Conservation (phyloP, 192 early-diverging fungal species). For the Umbelopsis ramanniana region DNA sequence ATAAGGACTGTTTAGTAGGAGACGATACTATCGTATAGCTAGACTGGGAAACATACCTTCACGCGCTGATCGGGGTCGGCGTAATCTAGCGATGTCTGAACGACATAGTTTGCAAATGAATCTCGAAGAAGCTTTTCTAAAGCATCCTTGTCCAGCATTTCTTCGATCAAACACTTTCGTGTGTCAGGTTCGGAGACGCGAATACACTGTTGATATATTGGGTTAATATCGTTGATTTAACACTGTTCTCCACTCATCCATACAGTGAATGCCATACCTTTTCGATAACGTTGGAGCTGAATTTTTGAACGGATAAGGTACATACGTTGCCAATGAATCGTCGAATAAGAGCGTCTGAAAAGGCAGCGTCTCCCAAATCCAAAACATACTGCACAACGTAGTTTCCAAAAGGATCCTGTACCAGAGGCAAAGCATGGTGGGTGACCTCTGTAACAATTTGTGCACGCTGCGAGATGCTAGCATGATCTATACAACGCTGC, state of each 20-base stretch:
- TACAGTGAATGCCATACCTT: conserved; percentile 58
- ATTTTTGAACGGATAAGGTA: conserved; percentile 84
- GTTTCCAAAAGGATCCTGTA: conserved; percentile 91
- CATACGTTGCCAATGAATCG: conserved; percentile 80
- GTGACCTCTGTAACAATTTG: conserved; percentile 83
- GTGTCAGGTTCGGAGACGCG: conserved; percentile 75
- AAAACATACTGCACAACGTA: conserved; percentile 94
- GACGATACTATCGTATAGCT: background rate
- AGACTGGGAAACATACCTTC: conserved; percentile 41
- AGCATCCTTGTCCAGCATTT: conserved; percentile 72
- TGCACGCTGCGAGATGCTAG: conserved; percentile 59
- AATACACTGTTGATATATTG: conserved; percentile 60
- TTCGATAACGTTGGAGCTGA: conserved; percentile 92
- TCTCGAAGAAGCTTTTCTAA: conserved; percentile 84
- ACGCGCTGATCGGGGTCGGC: conserved; percentile 72
- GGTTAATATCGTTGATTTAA: too few relatives aligned
- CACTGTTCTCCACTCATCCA: too few relatives aligned
- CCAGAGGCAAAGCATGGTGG: conserved; percentile 70
- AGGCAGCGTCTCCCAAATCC: conserved; percentile 71
- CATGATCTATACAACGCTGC: conserved; percentile 90
- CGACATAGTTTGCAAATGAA: conserved; percentile 90
- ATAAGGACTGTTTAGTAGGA: background rate
- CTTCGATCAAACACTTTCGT: conserved; percentile 71
- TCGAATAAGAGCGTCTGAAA: conserved; percentile 71
- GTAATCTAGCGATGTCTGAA: conserved; percentile 87